Evolutionary conservation across 495 filamentous ascomycete genomes (phyloP).

Genomic region (Penicillium pancosmium): DNA sequence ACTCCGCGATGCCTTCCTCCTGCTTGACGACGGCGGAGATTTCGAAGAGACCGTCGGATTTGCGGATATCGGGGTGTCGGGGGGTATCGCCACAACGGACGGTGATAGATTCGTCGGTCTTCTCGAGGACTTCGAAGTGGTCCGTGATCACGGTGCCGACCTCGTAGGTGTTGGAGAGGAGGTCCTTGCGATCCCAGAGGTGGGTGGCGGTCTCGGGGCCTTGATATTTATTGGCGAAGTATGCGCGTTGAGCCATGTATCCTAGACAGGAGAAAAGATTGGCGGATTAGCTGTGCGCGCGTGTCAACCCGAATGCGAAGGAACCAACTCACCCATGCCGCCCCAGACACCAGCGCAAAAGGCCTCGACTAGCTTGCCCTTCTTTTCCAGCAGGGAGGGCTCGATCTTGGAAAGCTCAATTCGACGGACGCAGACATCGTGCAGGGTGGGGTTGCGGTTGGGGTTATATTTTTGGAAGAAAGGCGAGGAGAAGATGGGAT

Average conservation of each 20-base stretch:
- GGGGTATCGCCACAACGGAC: constrained; percentile 72
- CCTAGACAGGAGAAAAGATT: constrained; percentile 37
- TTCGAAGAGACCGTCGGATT: constrained; percentile 70
- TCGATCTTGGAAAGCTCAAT: constrained; percentile 65
- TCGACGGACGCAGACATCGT: constrained; percentile 64
- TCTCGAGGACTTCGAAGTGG: constrained; percentile 76
- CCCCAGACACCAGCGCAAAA: constrained; percentile 70
- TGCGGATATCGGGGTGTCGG: constrained; percentile 54
- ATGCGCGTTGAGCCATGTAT: constrained; percentile 63
- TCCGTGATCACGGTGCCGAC: constrained; percentile 69
- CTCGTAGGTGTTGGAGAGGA: constrained; percentile 57
- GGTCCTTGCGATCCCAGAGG: constrained; percentile 62
- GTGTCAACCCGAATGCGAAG: too few relatives aligned
- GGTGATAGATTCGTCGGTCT: constrained; percentile 60
- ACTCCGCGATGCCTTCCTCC: constrained; percentile 61
- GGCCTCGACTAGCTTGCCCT: constrained; percentile 60
- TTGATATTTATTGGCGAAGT: constrained; percentile 64
- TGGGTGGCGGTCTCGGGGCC: constrained; percentile 60
- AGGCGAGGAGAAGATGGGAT: constrained; percentile 62
- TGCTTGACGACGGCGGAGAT: constrained; percentile 64
- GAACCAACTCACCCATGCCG: constrained; percentile 56
- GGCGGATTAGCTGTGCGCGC: neutral
- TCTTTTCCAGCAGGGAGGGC: constrained; percentile 63
- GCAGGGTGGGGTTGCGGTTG: constrained; percentile 58
- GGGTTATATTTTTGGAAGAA: constrained; percentile 62